phyloP scores from a whole-genome alignment of 495 filamentous ascomycete species.

The Pseudevernia furfuracea region DNA sequence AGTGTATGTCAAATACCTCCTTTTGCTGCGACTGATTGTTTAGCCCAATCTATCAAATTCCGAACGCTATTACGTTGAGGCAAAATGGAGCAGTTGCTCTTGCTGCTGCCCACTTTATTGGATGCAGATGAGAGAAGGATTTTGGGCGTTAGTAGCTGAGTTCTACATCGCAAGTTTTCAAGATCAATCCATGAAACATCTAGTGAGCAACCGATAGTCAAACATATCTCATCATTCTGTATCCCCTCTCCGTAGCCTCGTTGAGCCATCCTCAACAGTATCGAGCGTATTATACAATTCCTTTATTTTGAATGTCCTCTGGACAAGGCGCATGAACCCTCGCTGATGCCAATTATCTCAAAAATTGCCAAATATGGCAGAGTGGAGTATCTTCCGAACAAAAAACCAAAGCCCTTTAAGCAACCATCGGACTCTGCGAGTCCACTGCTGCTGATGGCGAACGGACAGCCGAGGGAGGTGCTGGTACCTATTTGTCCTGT shows the following conservation, averaged over 20 bases:
- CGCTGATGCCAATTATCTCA: neutral
- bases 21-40: neutral
- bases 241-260: neutral
- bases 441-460: conserved; percentile 15
- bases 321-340: neutral
- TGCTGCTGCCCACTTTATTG: neutral
- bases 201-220: neutral
- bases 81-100: neutral
- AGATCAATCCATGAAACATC: neutral
- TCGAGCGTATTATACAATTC: neutral
- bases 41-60: too few relatives aligned
- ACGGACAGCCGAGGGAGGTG: conserved; percentile 22
- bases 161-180: neutral
- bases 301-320: neutral
- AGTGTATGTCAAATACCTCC: neutral
- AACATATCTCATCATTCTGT: neutral
- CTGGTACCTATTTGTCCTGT: conserved; percentile 14
- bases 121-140: neutral
- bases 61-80: neutral
- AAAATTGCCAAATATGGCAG: conserved; percentile 15
- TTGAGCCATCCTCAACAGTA: neutral
- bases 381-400: conserved; percentile 20
- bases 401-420: conserved; percentile 13
- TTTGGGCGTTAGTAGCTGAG: neutral
- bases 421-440: conserved; percentile 23